Conservation (phyloP, 257 asterid genomes). For the Scutellaria minor region DNA sequence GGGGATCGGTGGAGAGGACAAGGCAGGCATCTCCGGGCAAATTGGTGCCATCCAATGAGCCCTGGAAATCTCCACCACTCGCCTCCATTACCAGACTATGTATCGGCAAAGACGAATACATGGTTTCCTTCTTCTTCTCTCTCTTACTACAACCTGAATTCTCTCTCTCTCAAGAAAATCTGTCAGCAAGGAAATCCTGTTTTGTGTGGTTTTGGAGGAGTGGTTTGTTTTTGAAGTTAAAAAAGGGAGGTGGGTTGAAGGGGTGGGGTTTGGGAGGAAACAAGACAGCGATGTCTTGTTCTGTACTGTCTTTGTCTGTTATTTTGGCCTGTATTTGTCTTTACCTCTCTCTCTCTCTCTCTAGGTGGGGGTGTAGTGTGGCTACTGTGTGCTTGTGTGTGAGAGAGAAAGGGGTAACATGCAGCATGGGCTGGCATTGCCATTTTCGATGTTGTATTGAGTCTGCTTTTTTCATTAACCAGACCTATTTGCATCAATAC, state of each 20-base stretch:
- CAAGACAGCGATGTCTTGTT: slow-evolving; percentile 72
- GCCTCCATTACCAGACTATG: slow-evolving; percentile 49
- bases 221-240: slow-evolving; percentile 35
- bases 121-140: slow-evolving; percentile 20
- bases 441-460: slow-evolving; percentile 37
- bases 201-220: slow-evolving; percentile 37
- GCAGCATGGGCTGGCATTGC: slow-evolving; percentile 51
- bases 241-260: slow-evolving; percentile 35
- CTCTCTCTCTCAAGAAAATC: slow-evolving; percentile 11
- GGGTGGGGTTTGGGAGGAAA: slow-evolving; percentile 36
- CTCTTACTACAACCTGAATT: neutral
- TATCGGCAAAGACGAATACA: slow-evolving; percentile 65
- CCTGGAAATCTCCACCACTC: slow-evolving; percentile 43
- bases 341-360: slow-evolving; percentile 23
- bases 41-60: slow-evolving; percentile 57
- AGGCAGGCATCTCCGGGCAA: slow-evolving; percentile 69
- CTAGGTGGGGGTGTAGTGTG: slow-evolving; percentile 31
- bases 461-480: slow-evolving; percentile 23
- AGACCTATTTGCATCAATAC: no score
- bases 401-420: slow-evolving; percentile 41
- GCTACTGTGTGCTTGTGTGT: slow-evolving; percentile 36
- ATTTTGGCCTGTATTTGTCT: slow-evolving; percentile 41
- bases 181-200: slow-evolving; percentile 30
- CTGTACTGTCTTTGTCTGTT: slow-evolving; percentile 55
- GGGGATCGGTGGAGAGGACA: slow-evolving; percentile 69